Percentiles rank a stretch among this genome's conserved stretches.
Conservation (phyloP, 2,329 filamentous ascomycete genomes). For the Sarocladiaceae sp. region DNA sequence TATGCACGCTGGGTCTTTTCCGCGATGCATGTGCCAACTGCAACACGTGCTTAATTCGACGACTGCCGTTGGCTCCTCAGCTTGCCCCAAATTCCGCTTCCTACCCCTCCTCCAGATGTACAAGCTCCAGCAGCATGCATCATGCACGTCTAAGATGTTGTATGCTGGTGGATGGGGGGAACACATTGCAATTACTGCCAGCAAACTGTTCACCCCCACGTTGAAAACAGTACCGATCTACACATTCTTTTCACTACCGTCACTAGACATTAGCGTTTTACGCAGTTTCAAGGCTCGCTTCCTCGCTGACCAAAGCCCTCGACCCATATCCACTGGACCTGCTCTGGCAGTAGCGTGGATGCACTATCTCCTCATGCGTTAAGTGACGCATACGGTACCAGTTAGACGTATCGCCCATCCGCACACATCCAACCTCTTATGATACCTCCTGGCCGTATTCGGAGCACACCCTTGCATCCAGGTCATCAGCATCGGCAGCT, state of each 20-base stretch:
- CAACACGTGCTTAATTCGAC: conserved; percentile 9
- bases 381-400: no score
- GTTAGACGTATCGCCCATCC: no score
- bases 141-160: conserved; percentile 20
- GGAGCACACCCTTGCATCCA: background rate
- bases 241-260: background rate
- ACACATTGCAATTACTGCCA: conserved; percentile 1
- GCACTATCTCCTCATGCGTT: no score
- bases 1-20: no score
- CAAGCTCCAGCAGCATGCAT: background rate
- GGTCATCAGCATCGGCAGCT: background rate
- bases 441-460: no score
- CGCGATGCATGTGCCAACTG: no score
- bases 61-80: conserved; percentile 6
- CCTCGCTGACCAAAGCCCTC: no score
- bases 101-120: conserved; percentile 1
- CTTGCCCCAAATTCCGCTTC: background rate
- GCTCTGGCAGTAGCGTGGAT: no score
- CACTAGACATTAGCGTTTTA: no score
- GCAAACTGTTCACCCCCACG: conserved; percentile 15
- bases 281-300: no score
- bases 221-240: background rate
- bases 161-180: background rate
- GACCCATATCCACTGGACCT: no score
- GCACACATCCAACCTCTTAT: no score